Base-by-base conservation (phyloP, 1,284 basidiomycete genomes). In the Microbotryum intermedium region DNA sequence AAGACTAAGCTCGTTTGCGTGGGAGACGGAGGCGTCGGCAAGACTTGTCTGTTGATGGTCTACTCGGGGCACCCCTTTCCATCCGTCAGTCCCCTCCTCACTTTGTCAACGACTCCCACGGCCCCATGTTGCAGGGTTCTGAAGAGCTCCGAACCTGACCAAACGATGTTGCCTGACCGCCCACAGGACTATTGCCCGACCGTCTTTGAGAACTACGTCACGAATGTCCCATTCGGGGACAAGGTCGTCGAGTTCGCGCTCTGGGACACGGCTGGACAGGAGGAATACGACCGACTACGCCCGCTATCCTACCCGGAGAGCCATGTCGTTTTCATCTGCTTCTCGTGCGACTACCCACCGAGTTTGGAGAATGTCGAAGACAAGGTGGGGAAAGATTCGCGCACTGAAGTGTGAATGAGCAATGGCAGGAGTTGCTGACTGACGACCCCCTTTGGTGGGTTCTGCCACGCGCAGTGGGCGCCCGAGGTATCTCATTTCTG, bases 261-360 rank as follows among this genome's bases (percentile, higher is more conserved):
- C 66, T 93, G 90, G 90, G 90, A 94, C 87, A 94, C 90, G 61
- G 90, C 90, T 28, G 90, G 90, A 59, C 90, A 93, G 76, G 90
- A 93, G 71, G 80, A 81, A 69, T 80, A 81, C 72, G 80, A 80
- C 74, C 77, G 77, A 53, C 48, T 69, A 21, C 59, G 68, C 44
- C 73, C 73, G 6, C 83, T 92, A 67, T 87, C 84, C 63, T 93
- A 92, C 77, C 90, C 89, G 45, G 90, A 93, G 78, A 89, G 88
- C 25, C 86, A 93, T 74, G 90, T 93, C 73, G 90, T 93, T 76
- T 82, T 94, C 62, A 91, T 94, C 76, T 93, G 90, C 76, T 94
- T 92, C 74, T 87, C 90, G 47, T 84, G 93, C 67, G 90, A 94
- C 79, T 89, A 85, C 58, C 90, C 91, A 42, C 88, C 91, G 74